Base-by-base conservation (phyloP, 345 rosid genomes). In the Leavenworthia alabamica region DNA sequence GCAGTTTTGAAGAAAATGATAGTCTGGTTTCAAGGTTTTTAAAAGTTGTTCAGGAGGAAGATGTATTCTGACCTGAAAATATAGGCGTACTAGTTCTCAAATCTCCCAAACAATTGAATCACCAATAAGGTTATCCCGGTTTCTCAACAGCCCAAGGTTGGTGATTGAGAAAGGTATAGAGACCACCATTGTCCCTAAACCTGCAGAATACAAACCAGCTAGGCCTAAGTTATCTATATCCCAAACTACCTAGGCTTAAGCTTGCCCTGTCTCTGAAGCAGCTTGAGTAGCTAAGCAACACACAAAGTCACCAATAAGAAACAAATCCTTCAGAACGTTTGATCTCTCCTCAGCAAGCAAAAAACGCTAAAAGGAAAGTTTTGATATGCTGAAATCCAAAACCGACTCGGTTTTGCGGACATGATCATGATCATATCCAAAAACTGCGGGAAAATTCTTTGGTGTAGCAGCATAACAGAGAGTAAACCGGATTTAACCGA, bases 191-290 rank as follows among this genome's bases (percentile, higher is more conserved):
- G 70, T 51, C 76, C 37, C 64, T 74, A 77, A 64, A 82, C 90
- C 93, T 83, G 93, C 88, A 82, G 78, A 75, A 74, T 56, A 60
- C 68, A 79, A 73, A 79, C 57, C 67, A 65, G 72, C 83, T 73
- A 79, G 75, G 76, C 86, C 88, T 77, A 80, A 60, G 41, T 37
- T 71, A 54, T 73, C 56, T 51, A 19, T 16, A 45, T 35, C 45
- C 64, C 51, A 56, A 40, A 40, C 59, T 70, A 56, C 20, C 62
- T 44, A 68, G 15, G 15, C 67, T 67, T 36, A 46, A 68, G 22
- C 73, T 49, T 36, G 41, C 52, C 64, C 57, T 13, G 51, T 13
- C 50, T 20, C 44, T 29, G 51, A 22, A 41, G 60, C 43, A 50
- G 61, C 28, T 23, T 44, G 13, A 20, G 41, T 37, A 44, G n/a